phyloP scores from a whole-genome alignment of 495 filamentous ascomycete species.

The Trichoderma reesei region DNA sequence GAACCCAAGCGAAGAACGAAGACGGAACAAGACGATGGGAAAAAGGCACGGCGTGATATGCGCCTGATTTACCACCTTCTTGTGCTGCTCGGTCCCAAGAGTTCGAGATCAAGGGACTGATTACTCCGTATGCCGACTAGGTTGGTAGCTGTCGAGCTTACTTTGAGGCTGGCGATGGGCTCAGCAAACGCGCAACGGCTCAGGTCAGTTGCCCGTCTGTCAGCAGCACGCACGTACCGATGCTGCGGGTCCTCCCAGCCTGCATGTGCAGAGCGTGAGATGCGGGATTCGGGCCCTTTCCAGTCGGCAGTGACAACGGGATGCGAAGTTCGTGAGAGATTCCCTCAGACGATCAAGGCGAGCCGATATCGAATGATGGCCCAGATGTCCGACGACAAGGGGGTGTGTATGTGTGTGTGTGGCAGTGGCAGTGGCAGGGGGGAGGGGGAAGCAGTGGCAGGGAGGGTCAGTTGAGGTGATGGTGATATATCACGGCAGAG shows the following conservation, averaged over 20 bases:
- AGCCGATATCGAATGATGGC: background rate
- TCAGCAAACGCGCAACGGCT: background rate
- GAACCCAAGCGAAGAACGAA: background rate
- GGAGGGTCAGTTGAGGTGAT: background rate
- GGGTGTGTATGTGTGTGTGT: too few relatives aligned
- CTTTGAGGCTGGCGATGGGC: background rate
- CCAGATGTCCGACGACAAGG: background rate
- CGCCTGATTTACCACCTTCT: background rate
- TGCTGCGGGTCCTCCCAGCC: background rate
- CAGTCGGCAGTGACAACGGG: too few relatives aligned
- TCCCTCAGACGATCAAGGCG: background rate
- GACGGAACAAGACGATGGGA: too few relatives aligned
- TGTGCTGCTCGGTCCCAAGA: background rate
- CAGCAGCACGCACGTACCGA: background rate
- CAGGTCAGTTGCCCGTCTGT: constrained; percentile 3
- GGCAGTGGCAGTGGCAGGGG: constrained; percentile 5
- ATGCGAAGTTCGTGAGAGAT: too few relatives aligned
- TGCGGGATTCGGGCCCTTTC: too few relatives aligned
- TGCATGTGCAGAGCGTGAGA: too few relatives aligned
- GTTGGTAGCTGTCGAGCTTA: background rate
- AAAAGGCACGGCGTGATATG: background rate
- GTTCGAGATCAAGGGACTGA: background rate
- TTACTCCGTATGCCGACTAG: background rate
- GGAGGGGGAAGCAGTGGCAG: background rate
- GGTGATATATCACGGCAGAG: constrained; percentile 5